Base-by-base conservation (phyloP, 2,329 filamentous ascomycete species). In the Botryosphaeria agaves region DNA sequence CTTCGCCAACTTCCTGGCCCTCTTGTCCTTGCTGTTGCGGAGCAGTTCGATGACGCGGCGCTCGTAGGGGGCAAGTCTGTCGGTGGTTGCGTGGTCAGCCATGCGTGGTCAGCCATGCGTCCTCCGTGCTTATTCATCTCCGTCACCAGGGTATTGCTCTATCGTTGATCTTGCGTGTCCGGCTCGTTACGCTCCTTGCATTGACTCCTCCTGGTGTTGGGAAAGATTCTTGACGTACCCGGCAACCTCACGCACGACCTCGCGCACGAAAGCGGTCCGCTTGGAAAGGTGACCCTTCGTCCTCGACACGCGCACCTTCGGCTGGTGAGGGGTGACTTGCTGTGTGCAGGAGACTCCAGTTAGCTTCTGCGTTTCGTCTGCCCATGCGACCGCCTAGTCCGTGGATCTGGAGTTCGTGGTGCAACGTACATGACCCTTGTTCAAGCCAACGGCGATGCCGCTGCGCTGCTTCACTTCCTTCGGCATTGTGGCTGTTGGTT, bases 1-100 rank as follows among this genome's bases (percentile, higher is more conserved):
- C 85, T 95, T 95, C 55, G 87, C 87, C 56, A 94, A 81, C 78
- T 94, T 94, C 52, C 87, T 76, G 55, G 87, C 87, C 65, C 87
- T 83, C 82, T 95, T 95, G 68, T 98, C 89, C 72, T 92, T 91
- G 70, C 73, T 78, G 80, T 98, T 98, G 55, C 89, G 83, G 65
- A 98, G 79, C 59, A 98, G 70, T 75, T 98, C 89, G 59, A 98
- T 92, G 51, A 98, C 82, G 58, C 89, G 84, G 64, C 89, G 87
- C 77, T 98, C 89, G 62, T 98, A 57, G 38, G 55, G 53, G 43
- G 53, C 56, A 43, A 58, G 49, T 38, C 53, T 56, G 41, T 43
- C 16, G 25, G 32, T 18, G 21, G 21, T 7, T 30, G 9, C 5
- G 18, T 30, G 6, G 26, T n/a, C 14, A 7, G 32, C 17, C 11